These are phyloP conservation scores for Saksenaea vasiformis DNA, from an alignment of 371 early-diverging fungal species.

Conservation along the genomic window DNA sequence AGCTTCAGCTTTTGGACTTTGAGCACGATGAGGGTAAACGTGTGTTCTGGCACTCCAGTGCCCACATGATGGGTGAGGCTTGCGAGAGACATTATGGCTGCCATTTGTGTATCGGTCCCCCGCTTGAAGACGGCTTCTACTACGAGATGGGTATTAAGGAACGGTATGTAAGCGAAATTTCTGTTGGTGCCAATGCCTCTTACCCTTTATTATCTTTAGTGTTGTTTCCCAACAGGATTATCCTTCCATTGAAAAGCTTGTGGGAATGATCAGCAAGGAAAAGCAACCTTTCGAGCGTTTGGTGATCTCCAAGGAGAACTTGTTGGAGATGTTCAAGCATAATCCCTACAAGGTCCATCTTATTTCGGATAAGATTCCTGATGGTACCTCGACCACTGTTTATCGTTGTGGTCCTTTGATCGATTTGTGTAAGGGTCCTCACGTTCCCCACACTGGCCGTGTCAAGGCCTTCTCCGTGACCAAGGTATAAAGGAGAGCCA, in stretches of 20 bases:
- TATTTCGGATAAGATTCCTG: slow-evolving; percentile 93
- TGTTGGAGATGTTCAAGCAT: slow-evolving; percentile 98
- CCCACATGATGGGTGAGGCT: slow-evolving; percentile 99
- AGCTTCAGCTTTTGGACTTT: slow-evolving; percentile 95
- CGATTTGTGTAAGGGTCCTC: slow-evolving; percentile 99
- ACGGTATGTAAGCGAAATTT: slow-evolving; percentile 36
- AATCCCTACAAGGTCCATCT: slow-evolving; percentile 96
- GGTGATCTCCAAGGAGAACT: slow-evolving; percentile 85
- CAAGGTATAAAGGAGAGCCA: slow-evolving; percentile 60
- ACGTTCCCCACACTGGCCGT: slow-evolving; percentile 93
- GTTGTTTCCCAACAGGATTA: slow-evolving; percentile 86
- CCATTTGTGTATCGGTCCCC: slow-evolving; percentile 98
- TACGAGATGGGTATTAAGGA: slow-evolving; percentile 96
- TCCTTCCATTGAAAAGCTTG: slow-evolving; percentile 82
- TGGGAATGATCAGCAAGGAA: slow-evolving; percentile 89
- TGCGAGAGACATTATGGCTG: slow-evolving; percentile 96
- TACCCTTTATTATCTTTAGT: slow-evolving; percentile 26
- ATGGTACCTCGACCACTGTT: slow-evolving; percentile 94
- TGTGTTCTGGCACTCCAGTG: slow-evolving; percentile 99
- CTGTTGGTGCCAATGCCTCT: not conserved
- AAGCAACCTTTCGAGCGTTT: slow-evolving; percentile 96
- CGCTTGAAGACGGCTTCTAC: slow-evolving; percentile 98
- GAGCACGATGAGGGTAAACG: slow-evolving; percentile 92
- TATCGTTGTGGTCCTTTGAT: slow-evolving; percentile 98
- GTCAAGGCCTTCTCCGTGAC: slow-evolving; percentile 95